These are phyloP conservation scores for Lactarius sp. DNA, from an alignment of 768 basidiomycete species.

Conservation along the genomic window DNA sequence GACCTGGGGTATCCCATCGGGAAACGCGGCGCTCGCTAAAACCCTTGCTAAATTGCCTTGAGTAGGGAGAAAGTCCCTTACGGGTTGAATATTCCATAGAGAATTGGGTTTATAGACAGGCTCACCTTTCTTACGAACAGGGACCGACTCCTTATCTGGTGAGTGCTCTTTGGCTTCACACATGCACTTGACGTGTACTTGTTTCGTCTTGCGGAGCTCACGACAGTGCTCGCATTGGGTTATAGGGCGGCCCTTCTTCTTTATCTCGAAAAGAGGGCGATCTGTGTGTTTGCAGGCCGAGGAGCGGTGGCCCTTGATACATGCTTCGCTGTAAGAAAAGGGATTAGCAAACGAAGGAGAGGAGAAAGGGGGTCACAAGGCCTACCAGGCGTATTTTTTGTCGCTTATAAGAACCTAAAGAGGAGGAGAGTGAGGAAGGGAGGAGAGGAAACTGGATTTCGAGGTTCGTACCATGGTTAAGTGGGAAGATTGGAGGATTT, in stretches of 20 bases:
- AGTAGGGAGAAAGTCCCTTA: slow-evolving; percentile 34
- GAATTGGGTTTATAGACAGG: slow-evolving; percentile 27
- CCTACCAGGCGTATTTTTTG: slow-evolving; percentile 71
- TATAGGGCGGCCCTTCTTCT: slow-evolving; percentile 88
- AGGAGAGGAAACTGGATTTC: background rate
- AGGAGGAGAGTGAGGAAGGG: background rate
- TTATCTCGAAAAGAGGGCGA: slow-evolving; percentile 87
- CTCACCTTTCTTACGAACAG: slow-evolving; percentile 57
- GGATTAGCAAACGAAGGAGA: slow-evolving; percentile 16
- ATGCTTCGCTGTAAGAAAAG: slow-evolving; percentile 61
- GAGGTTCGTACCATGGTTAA: slow-evolving; percentile 16
- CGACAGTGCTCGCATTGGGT: slow-evolving; percentile 88
- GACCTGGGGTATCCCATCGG: slow-evolving; percentile 66
- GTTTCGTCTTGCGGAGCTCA: slow-evolving; percentile 72
- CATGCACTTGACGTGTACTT: slow-evolving; percentile 77
- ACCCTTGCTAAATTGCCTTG: slow-evolving; percentile 49
- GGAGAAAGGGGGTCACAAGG: slow-evolving; percentile 7
- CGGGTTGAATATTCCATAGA: slow-evolving; percentile 28
- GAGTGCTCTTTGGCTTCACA: slow-evolving; percentile 39
- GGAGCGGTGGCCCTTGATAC: slow-evolving; percentile 92
- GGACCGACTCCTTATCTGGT: slow-evolving; percentile 16
- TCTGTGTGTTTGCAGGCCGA: slow-evolving; percentile 84
- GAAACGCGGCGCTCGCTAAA: slow-evolving; percentile 71
- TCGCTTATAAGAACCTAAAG: slow-evolving; percentile 66
- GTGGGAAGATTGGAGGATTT: background rate